These are phyloP conservation scores for Zygosaccharomyces siamensis DNA, from an alignment of 805 yeast genomes.

Conservation along the genomic window DNA sequence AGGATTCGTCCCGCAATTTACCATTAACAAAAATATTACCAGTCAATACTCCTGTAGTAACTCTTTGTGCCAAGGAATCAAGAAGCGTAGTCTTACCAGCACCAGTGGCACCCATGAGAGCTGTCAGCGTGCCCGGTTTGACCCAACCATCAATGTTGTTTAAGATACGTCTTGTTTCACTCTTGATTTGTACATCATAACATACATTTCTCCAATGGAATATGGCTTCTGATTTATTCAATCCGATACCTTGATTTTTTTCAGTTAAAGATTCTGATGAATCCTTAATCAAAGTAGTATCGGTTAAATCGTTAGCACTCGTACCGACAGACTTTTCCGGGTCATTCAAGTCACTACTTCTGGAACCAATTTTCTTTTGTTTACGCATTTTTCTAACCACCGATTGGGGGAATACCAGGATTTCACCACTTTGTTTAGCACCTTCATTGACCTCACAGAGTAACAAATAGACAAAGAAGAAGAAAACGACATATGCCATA, in stretches of 20 bases:
- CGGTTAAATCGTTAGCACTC: constrained; percentile 15
- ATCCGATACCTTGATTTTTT: constrained; percentile 27
- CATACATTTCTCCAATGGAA: constrained; percentile 77
- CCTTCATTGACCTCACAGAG: constrained; percentile 56
- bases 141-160: constrained; percentile 75
- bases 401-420: constrained; percentile 52
- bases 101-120: constrained; percentile 73
- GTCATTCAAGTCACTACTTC: constrained; percentile 25
- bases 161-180: constrained; percentile 55
- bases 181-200: constrained; percentile 61
- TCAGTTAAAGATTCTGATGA: constrained; percentile 15
- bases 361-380: constrained; percentile 27
- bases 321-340: constrained; percentile 21
- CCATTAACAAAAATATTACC: constrained; percentile 69
- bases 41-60: constrained; percentile 63
- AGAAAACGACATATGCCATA: constrained; percentile 50
- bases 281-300: constrained; percentile 26
- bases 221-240: constrained; percentile 41
- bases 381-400: constrained; percentile 46
- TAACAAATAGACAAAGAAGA: constrained; percentile 48
- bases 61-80: constrained; percentile 65
- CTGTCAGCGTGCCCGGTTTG: constrained; percentile 76
- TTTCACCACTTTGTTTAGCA: constrained; percentile 67
- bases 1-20: constrained; percentile 51
- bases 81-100: constrained; percentile 76